Evolutionary conservation across 2,329 filamentous ascomycete species (phyloP), one percentile per base, ranked within the genome.

Genomic region (Cercospora nicotianae): DNA sequence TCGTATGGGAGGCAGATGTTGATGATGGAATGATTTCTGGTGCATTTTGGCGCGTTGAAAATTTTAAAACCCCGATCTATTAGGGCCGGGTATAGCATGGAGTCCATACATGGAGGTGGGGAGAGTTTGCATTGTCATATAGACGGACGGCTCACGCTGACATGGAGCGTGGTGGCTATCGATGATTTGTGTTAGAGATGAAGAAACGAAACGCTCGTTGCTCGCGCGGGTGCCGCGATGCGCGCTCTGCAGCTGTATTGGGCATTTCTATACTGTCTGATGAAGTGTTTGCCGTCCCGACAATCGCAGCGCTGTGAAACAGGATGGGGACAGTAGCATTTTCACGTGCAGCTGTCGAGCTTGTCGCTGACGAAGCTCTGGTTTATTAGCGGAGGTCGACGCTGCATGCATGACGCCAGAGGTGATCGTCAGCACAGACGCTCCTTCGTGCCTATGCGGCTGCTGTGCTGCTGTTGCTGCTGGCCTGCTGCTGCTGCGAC

Each of bases 371-470:
- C 28, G 58, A 60, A 60, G 58, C 58, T 60, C 58, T 20, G 20
- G 18, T 42, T 31, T 33, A 18, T 31, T 33, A 18, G 10, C 33
- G 30, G 30, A 33, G n/a, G 57, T 33, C 16, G 55, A 33, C 55
- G 55, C 55, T 31, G 55, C 58, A 42, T 60, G 58, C 58, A 42
- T 60, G 58, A 60, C 58, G 31, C 36, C 30, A 60, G 30, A 60
- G 31, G 48, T 55, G 48, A 55, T 53, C 48, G 48, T 51, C 48
- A 51, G 48, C 48, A 48, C 42, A 48, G 26, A 33, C 12, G 57
- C 13, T 16, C 57, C 33, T 60, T 31, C 58, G 28, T 59, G 57
- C 57, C 30, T 36, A 36, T 60, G 33, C 57, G 57, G 57, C 57
- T 30, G 23, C 53, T 58, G 53, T 31, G 53, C 57, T 60, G 28